Percentiles rank a stretch among this genome's conserved stretches.
phyloP scores from a whole-genome alignment of 441 rosid genomes.

The Theobroma grandiflorum region DNA sequence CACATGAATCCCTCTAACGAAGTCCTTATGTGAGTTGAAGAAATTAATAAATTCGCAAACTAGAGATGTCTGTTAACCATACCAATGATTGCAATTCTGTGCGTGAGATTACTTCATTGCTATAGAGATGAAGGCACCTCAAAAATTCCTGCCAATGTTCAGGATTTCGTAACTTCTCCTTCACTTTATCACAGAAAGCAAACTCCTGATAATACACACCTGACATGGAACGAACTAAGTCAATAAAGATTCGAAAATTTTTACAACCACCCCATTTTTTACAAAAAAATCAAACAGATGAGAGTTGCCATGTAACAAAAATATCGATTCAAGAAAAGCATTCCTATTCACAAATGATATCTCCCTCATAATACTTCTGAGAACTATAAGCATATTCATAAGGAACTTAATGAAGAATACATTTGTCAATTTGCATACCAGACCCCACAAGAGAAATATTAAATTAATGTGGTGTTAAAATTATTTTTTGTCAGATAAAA shows the following conservation, averaged over 20 bases:
- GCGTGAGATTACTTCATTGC: constrained; percentile 81
- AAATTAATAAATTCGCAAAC: constrained; percentile 27
- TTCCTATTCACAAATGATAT: constrained; percentile 3
- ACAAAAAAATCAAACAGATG: not conserved
- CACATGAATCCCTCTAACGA: not conserved
- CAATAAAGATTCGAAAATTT: constrained; percentile 9
- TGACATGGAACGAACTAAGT: constrained; percentile 46
- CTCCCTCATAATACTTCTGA: not conserved
- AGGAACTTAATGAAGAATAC: constrained; percentile 13
- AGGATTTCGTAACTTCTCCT: constrained; percentile 68
- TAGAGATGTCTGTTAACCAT: constrained; percentile 39
- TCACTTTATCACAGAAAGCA: constrained; percentile 86
- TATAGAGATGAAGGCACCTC: constrained; percentile 85
- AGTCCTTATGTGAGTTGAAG: constrained; percentile 2
- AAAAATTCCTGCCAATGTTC: constrained; percentile 84
- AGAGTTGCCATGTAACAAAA: not conserved
- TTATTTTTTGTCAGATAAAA: not conserved
- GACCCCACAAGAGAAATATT: constrained; percentile 5
- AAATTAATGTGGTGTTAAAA: constrained; percentile 5
- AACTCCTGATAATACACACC: constrained; percentile 74
- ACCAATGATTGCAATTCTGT: constrained; percentile 88
- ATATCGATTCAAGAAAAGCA: constrained; percentile 4
- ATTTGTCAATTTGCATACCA: not conserved
- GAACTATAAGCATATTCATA: not conserved
- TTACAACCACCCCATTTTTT: not conserved